Percentiles rank a stretch among this genome's conserved stretches.
phyloP scores from a whole-genome alignment of 805 yeast genomes.

The Lipomyces chichibuensis region DNA sequence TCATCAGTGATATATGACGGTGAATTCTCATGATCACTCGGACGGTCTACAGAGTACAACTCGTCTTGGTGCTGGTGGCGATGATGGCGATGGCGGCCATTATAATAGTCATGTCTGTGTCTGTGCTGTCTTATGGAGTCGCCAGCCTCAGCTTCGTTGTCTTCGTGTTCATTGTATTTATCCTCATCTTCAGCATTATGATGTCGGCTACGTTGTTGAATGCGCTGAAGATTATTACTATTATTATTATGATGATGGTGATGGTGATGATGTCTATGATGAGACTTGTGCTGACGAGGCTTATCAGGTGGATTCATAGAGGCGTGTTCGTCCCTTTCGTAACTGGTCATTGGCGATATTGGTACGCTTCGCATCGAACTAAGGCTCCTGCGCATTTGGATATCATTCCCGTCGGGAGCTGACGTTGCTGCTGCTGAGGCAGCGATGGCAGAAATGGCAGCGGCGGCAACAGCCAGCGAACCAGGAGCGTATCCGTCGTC shows the following conservation, averaged over 20 bases:
- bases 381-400: neutral
- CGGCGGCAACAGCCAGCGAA: slow-evolving; percentile 17
- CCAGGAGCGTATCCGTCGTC: neutral
- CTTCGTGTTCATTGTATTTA: neutral
- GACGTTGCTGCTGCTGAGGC: neutral
- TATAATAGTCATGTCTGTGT: neutral
- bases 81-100: neutral
- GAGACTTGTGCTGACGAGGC: neutral
- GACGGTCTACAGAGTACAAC: neutral
- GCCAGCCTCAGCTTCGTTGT: neutral
- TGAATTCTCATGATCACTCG: neutral
- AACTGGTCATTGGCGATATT: neutral
- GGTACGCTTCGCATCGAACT: neutral
- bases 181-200: neutral
- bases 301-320: neutral
- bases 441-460: slow-evolving; percentile 20
- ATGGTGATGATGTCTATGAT: neutral
- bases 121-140: neutral
- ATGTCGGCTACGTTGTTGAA: neutral
- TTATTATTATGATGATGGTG: neutral
- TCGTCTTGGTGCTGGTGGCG: neutral
- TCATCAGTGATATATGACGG: neutral
- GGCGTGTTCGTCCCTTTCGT: neutral
- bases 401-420: neutral
- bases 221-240: neutral